These are phyloP conservation scores for Blastomyces gilchristii DNA, from an alignment of 2,329 filamentous ascomycete genomes.

Conservation along the genomic window DNA sequence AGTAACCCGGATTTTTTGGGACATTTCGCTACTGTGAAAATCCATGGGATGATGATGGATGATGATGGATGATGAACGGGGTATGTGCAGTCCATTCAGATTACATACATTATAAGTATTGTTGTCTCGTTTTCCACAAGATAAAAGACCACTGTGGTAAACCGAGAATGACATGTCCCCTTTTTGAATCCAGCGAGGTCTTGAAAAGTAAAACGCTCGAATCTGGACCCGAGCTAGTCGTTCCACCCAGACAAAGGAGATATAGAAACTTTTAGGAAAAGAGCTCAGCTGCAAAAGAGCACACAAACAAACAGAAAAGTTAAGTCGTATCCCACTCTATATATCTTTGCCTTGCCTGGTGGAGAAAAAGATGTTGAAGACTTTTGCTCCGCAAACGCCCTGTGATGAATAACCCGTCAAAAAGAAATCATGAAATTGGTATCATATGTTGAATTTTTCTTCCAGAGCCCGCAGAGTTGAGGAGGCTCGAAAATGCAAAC, in stretches of 20 bases:
- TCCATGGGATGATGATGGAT: not conserved
- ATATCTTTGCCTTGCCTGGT: slow-evolving; percentile 8
- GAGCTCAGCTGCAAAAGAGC: slow-evolving; percentile 4
- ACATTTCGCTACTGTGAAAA: not conserved
- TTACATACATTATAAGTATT: not conserved
- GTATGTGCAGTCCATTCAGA: not conserved
- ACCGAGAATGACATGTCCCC: not conserved
- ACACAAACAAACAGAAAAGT: not conserved
- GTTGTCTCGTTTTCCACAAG: not conserved
- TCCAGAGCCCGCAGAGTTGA: slow-evolving; percentile 23
- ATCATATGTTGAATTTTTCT: slow-evolving; percentile 41
- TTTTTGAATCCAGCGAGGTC: not conserved
- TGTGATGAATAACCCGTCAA: slow-evolving; percentile 16
- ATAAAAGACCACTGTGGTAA: not conserved
- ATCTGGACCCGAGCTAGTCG: not conserved
- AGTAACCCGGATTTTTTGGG: not conserved
- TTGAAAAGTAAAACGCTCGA: not conserved
- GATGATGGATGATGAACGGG: not conserved
- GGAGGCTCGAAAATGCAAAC: slow-evolving; percentile 28
- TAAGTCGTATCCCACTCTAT: not conserved
- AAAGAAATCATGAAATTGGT: slow-evolving; percentile 31
- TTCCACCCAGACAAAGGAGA: slow-evolving; percentile 3
- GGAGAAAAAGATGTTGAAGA: slow-evolving; percentile 32
- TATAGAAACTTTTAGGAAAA: not conserved
- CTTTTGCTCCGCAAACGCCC: slow-evolving; percentile 35